Base-by-base conservation (phyloP, 177 flowering plant species). In the Vitis hybrid region DNA sequence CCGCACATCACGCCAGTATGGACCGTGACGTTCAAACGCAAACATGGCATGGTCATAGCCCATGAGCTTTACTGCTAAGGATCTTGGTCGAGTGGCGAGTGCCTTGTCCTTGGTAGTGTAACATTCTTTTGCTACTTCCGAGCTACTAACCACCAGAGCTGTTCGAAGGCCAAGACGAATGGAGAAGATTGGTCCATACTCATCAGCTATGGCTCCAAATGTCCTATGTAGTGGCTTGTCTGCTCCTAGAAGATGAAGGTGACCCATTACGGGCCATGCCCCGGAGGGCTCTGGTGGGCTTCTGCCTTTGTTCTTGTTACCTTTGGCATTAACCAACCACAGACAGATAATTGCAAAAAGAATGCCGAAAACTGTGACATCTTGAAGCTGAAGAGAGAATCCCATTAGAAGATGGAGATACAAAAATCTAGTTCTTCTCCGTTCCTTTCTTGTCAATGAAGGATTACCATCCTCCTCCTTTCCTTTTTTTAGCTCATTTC, bases 231-330 rank as follows among this genome's bases (percentile, higher is more conserved):
- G 57, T 1, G 40, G 71, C 63, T 67, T 16, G 27, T 55, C 14
- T 15, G 46, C 27, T 19, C 67, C 67, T 2, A 73, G 51, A 15
- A 55, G 66, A 54, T 67, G 71, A 15, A 73, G 71, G 21, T 73
- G 75, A 18, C 75, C 75, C 13, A 73, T 46, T 3, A 73, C 2
- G 0, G 71, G 75, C 67, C 59, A 62, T 24, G 67, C 52, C 27
- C 71, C 71, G 11, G 56, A n/a, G 11, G 75, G 60, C 66, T 71
- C 75, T 15, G 68, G 74, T 57, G 74, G 74, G 6, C 15, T 35
- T 32, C 27, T 40, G 21, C 52, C 60, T 21, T 55, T 56, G 6
- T 56, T 63, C 62, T 32, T 70, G 61, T 51, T 68, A 0, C 24
- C 14, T 48, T 24, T 49, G 16, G 24, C 60, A 5, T 9, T 13